These are phyloP conservation scores for Kodamaea leandrae DNA, from an alignment of 805 yeast species.

Conservation along the genomic window DNA sequence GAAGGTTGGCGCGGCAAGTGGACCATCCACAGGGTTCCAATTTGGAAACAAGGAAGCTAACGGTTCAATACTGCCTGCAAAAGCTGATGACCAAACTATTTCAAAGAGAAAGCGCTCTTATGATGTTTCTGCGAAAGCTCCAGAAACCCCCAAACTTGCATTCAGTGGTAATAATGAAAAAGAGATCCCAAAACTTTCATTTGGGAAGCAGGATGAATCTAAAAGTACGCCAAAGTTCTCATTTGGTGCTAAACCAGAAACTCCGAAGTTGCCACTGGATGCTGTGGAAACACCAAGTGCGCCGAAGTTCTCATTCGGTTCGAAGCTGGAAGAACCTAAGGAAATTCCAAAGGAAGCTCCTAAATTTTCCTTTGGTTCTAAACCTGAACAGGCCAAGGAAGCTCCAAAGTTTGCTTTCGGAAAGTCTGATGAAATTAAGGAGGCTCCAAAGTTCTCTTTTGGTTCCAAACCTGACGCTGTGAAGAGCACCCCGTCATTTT, in stretches of 20 bases:
- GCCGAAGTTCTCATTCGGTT: conserved; percentile 5
- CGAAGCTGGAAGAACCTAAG: conserved; percentile 5
- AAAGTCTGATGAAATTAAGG: neutral
- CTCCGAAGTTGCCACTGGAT: conserved; percentile 3
- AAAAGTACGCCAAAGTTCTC: conserved; percentile 4
- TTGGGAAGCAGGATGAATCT: conserved; percentile 5
- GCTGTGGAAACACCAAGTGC: neutral
- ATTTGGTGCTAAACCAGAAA: conserved; percentile 4
- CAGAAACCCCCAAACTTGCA: too few species aligned
- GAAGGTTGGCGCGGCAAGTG: neutral
- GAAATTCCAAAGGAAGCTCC: conserved; percentile 6
- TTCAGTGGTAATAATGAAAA: too few species aligned
- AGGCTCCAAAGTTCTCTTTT: conserved; percentile 15
- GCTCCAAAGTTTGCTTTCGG: conserved; percentile 5
- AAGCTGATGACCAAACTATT: neutral
- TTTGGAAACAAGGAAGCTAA: conserved; percentile 32
- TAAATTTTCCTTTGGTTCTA: conserved; percentile 15
- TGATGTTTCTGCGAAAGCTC: too few species aligned
- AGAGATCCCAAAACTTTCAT: conserved; percentile 3
- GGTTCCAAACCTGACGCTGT: conserved; percentile 11
- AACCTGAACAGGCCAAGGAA: conserved; percentile 6
- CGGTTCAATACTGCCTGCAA: conserved; percentile 11
- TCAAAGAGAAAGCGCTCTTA: neutral
- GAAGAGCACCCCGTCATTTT: too few species aligned
- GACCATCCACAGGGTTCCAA: conserved; percentile 40